phyloP scores from a whole-genome alignment of 306 rosid genomes.

The Macrotyloma uniflorum region DNA sequence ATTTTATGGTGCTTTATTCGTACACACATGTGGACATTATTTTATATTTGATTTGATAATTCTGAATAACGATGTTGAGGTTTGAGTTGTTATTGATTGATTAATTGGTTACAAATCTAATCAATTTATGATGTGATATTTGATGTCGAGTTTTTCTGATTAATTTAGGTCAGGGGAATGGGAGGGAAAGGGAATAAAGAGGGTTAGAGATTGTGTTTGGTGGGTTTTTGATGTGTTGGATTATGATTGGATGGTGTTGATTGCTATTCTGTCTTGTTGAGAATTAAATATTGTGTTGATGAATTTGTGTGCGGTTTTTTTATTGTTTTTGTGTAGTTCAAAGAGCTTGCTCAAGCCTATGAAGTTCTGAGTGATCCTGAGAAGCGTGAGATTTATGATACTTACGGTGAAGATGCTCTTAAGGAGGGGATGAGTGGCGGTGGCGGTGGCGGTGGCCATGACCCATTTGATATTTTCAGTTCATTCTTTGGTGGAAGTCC shows the following conservation, averaged over 20 bases:
- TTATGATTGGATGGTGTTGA: neutral
- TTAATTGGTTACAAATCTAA: neutral
- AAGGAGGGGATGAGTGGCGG: conserved; percentile 83
- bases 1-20: neutral
- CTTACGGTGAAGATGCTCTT: conserved; percentile 92
- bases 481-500: conserved; percentile 79
- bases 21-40: no score
- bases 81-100: neutral
- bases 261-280: neutral
- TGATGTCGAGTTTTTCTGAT: neutral
- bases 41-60: neutral
- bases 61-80: neutral
- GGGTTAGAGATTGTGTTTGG: neutral
- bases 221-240: neutral
- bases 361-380: conserved; percentile 86
- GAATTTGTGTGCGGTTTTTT: neutral
- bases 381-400: conserved; percentile 85
- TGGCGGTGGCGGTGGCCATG: conserved; percentile 65
- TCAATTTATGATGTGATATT: neutral
- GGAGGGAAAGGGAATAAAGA: neutral
- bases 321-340: conserved; percentile 52
- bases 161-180: neutral
- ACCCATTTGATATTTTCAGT: conserved; percentile 78
- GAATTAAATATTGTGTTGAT: neutral
- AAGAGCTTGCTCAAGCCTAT: conserved; percentile 89